Conservation (phyloP, 139 green algal genomes). For the Asterochloris erici region DNA sequence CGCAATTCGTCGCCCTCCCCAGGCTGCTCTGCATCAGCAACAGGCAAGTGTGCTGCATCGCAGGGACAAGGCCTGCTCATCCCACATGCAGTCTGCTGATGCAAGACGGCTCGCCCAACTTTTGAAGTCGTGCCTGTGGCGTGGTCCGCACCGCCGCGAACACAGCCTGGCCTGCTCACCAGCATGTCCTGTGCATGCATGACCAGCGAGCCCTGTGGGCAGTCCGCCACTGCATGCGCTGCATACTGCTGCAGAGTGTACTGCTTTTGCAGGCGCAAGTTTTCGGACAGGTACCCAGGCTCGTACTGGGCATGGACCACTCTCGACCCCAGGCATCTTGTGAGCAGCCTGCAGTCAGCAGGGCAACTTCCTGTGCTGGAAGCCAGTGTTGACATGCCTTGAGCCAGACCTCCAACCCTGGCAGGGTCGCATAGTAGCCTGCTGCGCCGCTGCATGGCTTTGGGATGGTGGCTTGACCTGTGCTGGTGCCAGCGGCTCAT, state of each 20-base stretch:
- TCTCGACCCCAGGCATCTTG: conserved; percentile 3
- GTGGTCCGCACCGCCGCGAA: too few species aligned
- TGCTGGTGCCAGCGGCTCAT: too few species aligned
- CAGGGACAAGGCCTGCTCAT: too few species aligned
- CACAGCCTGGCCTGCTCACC: too few species aligned
- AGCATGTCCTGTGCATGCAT: background rate
- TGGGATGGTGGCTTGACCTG: too few species aligned
- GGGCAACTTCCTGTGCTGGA: background rate
- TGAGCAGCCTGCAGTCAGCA: background rate
- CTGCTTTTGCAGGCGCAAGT: background rate
- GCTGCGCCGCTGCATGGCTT: too few species aligned
- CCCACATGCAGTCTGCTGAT: too few species aligned
- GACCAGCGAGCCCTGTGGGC: background rate
- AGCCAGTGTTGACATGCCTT: background rate
- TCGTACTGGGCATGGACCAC: background rate
- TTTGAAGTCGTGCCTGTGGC: too few species aligned
- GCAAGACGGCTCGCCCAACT: too few species aligned
- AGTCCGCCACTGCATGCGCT: background rate
- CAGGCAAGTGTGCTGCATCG: background rate
- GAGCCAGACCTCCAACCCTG: background rate
- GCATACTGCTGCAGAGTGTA: too few species aligned
- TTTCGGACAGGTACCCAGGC: background rate
- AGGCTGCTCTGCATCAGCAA: background rate
- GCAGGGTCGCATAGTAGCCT: background rate
- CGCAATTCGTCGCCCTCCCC: too few species aligned